These are phyloP conservation scores for Marchantia polymorpha DNA, from an alignment of 225 moss, liverwort and hornwort genomes.

Conservation along the genomic window DNA sequence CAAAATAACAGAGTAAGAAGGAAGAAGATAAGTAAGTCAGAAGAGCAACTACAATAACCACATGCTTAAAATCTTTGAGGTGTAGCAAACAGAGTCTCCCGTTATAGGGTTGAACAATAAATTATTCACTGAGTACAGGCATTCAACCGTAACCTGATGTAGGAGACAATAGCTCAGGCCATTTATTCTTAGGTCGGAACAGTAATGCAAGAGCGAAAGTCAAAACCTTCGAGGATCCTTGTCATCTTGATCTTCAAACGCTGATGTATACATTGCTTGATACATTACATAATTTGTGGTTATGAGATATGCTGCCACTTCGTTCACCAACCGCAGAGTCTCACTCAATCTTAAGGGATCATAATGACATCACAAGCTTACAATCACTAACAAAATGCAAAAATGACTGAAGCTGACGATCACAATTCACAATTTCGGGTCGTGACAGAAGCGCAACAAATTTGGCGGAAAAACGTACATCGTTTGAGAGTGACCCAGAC, in stretches of 20 bases:
- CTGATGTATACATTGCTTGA: too few relatives aligned
- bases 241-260: too few relatives aligned
- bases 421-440: too few relatives aligned
- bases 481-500: constrained; percentile 86
- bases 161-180: not conserved
- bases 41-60: not conserved
- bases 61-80: not conserved
- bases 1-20: not conserved
- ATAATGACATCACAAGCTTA: too few relatives aligned
- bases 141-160: not conserved
- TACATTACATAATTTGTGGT: too few relatives aligned
- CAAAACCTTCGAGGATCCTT: too few relatives aligned
- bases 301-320: too few relatives aligned
- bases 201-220: not conserved
- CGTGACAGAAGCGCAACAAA: too few relatives aligned
- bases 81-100: not conserved
- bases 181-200: not conserved
- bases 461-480: constrained; percentile 42
- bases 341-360: too few relatives aligned
- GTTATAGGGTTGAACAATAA: not conserved
- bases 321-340: too few relatives aligned
- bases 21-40: not conserved
- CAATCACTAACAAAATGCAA: too few relatives aligned
- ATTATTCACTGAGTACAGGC: not conserved
- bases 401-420: too few relatives aligned